phyloP scores from a whole-genome alignment of 1,139 yeast genomes.

The Pichia sp. region DNA sequence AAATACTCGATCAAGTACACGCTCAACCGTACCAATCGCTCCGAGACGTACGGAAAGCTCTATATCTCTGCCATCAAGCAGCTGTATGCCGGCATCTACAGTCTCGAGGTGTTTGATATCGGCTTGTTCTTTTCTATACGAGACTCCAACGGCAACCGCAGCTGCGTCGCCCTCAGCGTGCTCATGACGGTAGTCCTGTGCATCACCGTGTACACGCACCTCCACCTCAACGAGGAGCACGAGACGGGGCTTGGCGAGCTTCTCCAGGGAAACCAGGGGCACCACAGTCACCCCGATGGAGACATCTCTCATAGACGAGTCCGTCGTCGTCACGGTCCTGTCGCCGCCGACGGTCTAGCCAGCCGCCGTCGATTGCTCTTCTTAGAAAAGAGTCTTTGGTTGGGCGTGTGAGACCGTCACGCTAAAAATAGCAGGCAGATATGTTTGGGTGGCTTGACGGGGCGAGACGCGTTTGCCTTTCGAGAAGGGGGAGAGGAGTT shows the following conservation, averaged over 20 bases:
- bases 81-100: slow-evolving; percentile 72
- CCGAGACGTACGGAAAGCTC: slow-evolving; percentile 66
- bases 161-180: slow-evolving; percentile 41
- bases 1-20: slow-evolving; percentile 63
- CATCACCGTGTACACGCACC: slow-evolving; percentile 38
- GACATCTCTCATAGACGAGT: no score
- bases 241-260: not conserved
- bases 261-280: not conserved
- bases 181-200: slow-evolving; percentile 44
- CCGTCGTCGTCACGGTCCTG: no score
- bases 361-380: not conserved
- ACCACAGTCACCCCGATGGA: no score
- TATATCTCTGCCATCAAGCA: slow-evolving; percentile 75
- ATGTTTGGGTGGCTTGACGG: not conserved
- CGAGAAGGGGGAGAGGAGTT: not conserved
- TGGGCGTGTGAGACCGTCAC: not conserved
- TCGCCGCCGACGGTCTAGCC: not conserved
- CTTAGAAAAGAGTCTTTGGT: not conserved
- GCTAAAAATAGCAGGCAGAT: not conserved
- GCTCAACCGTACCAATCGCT: slow-evolving; percentile 43
- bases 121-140: slow-evolving; percentile 66
- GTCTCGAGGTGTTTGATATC: slow-evolving; percentile 69
- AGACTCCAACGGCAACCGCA: slow-evolving; percentile 38
- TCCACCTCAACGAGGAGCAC: slow-evolving; percentile 33
- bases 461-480: not conserved